Percentiles rank a stretch among this genome's conserved stretches.
Evolutionary conservation across 2,329 filamentous ascomycete genomes (phyloP).

Genomic region (Ciborinia camelliae): DNA sequence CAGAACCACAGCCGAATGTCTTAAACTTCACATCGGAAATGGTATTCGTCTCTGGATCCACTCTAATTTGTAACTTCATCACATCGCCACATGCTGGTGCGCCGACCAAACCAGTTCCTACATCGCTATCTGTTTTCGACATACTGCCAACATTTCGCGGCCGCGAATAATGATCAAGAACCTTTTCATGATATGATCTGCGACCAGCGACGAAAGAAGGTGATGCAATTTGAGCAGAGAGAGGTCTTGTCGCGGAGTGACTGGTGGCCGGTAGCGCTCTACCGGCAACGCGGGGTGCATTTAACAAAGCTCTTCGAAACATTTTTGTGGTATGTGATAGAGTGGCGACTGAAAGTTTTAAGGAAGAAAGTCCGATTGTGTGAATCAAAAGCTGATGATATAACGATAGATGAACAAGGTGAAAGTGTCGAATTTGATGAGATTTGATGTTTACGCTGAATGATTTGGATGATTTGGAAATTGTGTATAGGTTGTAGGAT

Average conservation of each 20-base stretch:
- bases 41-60: slow-evolving; percentile 81
- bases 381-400: not conserved
- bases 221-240: slow-evolving; percentile 27
- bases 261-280: slow-evolving; percentile 33
- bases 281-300: slow-evolving; percentile 33
- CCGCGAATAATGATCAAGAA: slow-evolving; percentile 79
- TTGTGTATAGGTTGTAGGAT: not conserved
- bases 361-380: slow-evolving; percentile 9
- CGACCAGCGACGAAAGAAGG: slow-evolving; percentile 30
- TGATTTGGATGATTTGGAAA: not conserved
- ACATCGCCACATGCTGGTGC: slow-evolving; percentile 91
- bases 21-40: slow-evolving; percentile 97
- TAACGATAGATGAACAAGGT: not conserved
- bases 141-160: slow-evolving; percentile 77
- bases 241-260: slow-evolving; percentile 30
- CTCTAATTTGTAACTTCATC: slow-evolving; percentile 91
- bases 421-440: not conserved
- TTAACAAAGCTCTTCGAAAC: slow-evolving; percentile 35
- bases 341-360: slow-evolving; percentile 2
- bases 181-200: slow-evolving; percentile 39
- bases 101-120: slow-evolving; percentile 86
- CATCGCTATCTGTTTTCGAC: slow-evolving; percentile 74
- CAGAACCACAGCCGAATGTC: slow-evolving; percentile 92
- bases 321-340: slow-evolving; percentile 23
- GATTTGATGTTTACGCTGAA: not conserved